Evolutionary conservation across 148 eudicot genomes (phyloP).

Genomic region (Cornus florida): DNA sequence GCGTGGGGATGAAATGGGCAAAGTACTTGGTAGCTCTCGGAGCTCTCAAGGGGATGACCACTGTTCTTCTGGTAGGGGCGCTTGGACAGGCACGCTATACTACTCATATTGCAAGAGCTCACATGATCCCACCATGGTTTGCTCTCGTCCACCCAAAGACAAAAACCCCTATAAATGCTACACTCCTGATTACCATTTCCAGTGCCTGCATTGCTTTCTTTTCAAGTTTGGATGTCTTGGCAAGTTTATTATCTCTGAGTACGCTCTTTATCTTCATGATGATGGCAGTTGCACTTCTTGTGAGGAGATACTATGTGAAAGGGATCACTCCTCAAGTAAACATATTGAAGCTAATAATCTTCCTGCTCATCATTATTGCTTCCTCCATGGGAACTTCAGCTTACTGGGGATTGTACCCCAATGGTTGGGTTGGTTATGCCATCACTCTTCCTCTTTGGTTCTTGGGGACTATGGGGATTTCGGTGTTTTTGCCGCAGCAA

Average conservation of each 20-base stretch:
- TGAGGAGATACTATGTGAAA: slow-evolving; percentile 55
- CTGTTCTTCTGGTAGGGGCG: slow-evolving; percentile 56
- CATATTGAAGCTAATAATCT: slow-evolving; percentile 29
- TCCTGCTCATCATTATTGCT: slow-evolving; percentile 41
- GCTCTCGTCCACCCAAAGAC: slow-evolving; percentile 61
- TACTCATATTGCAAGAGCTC: slow-evolving; percentile 69
- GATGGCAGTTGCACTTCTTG: slow-evolving; percentile 64
- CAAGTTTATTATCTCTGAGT: slow-evolving; percentile 52
- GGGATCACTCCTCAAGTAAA: slow-evolving; percentile 40
- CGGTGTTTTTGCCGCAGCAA: slow-evolving; percentile 43
- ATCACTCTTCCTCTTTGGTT: slow-evolving; percentile 58
- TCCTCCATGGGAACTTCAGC: slow-evolving; percentile 54
- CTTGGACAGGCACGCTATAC: slow-evolving; percentile 65
- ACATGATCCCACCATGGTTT: slow-evolving; percentile 70
- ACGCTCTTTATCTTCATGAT: slow-evolving; percentile 69
- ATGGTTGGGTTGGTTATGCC: slow-evolving; percentile 49
- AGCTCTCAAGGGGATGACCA: slow-evolving; percentile 81
- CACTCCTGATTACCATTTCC: slow-evolving; percentile 39
- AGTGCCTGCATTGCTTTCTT: slow-evolving; percentile 55
- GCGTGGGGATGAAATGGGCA: slow-evolving; percentile 66
- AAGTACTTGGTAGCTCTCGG: slow-evolving; percentile 68
- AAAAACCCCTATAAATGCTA: slow-evolving; percentile 69
- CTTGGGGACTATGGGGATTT: slow-evolving; percentile 48
- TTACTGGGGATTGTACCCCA: slow-evolving; percentile 44
- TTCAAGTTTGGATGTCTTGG: slow-evolving; percentile 50